Percentiles rank a stretch among this genome's conserved stretches.
These are phyloP conservation scores for Cryptococcus sp. DNA, from an alignment of 1,284 basidiomycete species.

Conservation along the genomic window DNA sequence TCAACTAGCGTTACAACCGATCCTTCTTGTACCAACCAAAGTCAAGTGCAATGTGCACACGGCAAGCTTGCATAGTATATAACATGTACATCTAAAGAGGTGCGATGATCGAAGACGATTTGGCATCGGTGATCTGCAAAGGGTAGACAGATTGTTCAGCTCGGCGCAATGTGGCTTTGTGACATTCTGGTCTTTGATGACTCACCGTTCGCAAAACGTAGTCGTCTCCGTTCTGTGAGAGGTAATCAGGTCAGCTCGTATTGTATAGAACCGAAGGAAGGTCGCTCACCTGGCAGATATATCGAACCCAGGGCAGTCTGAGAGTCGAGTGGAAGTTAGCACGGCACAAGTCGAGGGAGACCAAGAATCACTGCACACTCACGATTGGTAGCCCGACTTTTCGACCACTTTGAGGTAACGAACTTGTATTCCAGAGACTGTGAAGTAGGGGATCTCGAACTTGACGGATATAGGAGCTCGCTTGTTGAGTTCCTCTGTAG, in stretches of 20 bases:
- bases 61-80: neutral
- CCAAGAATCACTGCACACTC: constrained; percentile 1
- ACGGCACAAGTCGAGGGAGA: neutral
- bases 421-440: constrained; percentile 90
- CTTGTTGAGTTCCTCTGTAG: constrained; percentile 77
- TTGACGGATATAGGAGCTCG: constrained; percentile 93
- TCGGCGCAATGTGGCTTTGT: too few species aligned
- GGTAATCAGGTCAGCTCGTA: constrained; percentile 59
- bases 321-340: neutral
- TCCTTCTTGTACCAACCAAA: too few species aligned
- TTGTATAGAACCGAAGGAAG: neutral
- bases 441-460: constrained; percentile 98
- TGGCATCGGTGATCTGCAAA: constrained; percentile 42
- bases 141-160: too few species aligned
- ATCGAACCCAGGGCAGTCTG: constrained; percentile 18
- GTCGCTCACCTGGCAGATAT: constrained; percentile 9
- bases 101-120: constrained; percentile 46
- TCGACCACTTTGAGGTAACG: constrained; percentile 97
- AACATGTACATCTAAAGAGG: constrained; percentile 32
- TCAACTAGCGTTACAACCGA: too few species aligned
- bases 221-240: constrained; percentile 95
- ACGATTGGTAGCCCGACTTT: constrained; percentile 92
- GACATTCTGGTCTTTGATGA: neutral
- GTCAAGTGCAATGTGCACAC: too few species aligned
- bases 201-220: constrained; percentile 58